Evolutionary conservation across 2,329 filamentous ascomycete genomes (phyloP).

Genomic region (Colletotrichum tropicale): DNA sequence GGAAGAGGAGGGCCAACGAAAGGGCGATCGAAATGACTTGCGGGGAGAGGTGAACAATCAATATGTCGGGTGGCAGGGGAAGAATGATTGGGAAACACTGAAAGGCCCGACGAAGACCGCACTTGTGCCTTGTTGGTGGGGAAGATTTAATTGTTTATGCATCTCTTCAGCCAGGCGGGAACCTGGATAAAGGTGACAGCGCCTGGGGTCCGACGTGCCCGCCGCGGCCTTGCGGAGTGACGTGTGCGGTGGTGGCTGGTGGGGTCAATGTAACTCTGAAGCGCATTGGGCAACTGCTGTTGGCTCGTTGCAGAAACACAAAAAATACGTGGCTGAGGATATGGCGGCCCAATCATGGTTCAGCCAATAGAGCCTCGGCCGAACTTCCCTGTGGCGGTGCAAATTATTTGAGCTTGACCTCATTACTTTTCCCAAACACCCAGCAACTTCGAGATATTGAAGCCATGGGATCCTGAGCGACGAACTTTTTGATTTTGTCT

Average conservation of each 20-base stretch:
- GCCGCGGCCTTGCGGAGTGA: slow-evolving; percentile 18
- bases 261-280: slow-evolving; percentile 6
- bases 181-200: slow-evolving; percentile 18
- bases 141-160: slow-evolving; percentile 20
- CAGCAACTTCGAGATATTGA: not conserved
- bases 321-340: slow-evolving; percentile 16
- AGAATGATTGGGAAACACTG: not conserved
- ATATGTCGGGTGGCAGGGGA: slow-evolving; percentile 7
- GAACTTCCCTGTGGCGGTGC: slow-evolving; percentile 18
- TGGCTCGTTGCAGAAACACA: not conserved
- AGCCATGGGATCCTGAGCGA: slow-evolving; percentile 12
- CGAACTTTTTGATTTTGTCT: not conserved
- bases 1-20: not conserved
- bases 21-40: not conserved
- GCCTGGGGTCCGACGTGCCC: slow-evolving; percentile 8
- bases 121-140: slow-evolving; percentile 9
- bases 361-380: not conserved
- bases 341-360: not conserved
- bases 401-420: slow-evolving; percentile 20
- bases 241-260: slow-evolving; percentile 23
- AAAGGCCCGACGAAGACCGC: slow-evolving; percentile 3
- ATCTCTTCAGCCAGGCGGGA: slow-evolving; percentile 14
- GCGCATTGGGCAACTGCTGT: not conserved
- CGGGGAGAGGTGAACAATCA: not conserved
- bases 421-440: slow-evolving; percentile 16